Conservation (phyloP, 768 basidiomycete species). For the Lactarius tabidus region DNA sequence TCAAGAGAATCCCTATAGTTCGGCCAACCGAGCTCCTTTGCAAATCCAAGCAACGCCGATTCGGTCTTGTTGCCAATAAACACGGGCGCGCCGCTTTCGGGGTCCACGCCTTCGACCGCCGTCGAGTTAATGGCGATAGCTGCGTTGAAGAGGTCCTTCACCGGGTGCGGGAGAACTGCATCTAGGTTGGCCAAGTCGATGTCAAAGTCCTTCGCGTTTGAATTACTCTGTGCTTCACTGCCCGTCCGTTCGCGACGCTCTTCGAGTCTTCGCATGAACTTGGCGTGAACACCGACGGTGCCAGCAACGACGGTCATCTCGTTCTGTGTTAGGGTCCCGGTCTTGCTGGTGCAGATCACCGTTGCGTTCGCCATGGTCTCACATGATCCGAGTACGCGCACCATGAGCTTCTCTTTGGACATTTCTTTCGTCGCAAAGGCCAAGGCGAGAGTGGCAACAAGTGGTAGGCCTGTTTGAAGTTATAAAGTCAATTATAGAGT, state of each 20-base stretch:
- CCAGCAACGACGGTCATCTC: slow-evolving; percentile 95
- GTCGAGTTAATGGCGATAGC: slow-evolving; percentile 91
- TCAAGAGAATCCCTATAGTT: slow-evolving; percentile 67
- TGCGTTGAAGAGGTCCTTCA: slow-evolving; percentile 70
- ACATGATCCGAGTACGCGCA: slow-evolving; percentile 93
- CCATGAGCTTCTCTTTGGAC: slow-evolving; percentile 91
- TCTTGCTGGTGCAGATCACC: slow-evolving; percentile 94
- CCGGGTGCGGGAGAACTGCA: slow-evolving; percentile 52
- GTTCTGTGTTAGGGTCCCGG: slow-evolving; percentile 94
- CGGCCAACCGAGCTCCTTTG: slow-evolving; percentile 74
- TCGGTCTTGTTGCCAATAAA: slow-evolving; percentile 97
- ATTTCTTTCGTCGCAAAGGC: slow-evolving; percentile 97
- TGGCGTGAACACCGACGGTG: slow-evolving; percentile 88
- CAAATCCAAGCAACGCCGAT: slow-evolving; percentile 85
- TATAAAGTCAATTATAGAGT: slow-evolving; percentile 16
- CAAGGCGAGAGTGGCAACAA: slow-evolving; percentile 93
- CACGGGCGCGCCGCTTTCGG: slow-evolving; percentile 50
- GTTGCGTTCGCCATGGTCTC: slow-evolving; percentile 99
- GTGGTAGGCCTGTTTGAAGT: slow-evolving; percentile 63
- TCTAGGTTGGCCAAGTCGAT: slow-evolving; percentile 76
- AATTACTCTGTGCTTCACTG: slow-evolving; percentile 47
- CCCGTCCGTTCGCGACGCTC: slow-evolving; percentile 71
- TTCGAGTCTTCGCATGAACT: slow-evolving; percentile 79
- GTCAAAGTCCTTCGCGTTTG: slow-evolving; percentile 68
- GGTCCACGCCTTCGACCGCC: slow-evolving; percentile 80